Base-by-base conservation (phyloP, 2,329 filamentous ascomycete species). In the Aspergillus viridinutans region DNA sequence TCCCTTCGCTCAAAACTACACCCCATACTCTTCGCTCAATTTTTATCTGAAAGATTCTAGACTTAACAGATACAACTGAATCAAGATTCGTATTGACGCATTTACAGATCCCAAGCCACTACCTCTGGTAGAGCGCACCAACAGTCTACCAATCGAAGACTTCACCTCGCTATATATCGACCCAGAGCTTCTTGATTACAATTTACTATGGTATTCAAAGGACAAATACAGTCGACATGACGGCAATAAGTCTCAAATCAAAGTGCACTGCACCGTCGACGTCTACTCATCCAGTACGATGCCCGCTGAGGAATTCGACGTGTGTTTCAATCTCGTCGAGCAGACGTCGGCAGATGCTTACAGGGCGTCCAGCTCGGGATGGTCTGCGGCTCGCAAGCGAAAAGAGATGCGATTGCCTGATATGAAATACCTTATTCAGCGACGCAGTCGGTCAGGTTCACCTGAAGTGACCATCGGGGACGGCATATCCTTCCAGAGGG, bases 381-480 rank as follows among this genome's bases (percentile, higher is more conserved):
- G 85, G 85, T 78, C 81, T 4, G 73, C 76, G 0, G 63, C 66
- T 2, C 76, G 78, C 38, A 87, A 87, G 70, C 69, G 69, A 29
- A 74, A 74, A 38, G 85, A 87, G 71, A 86, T 87, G 84, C 70
- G 70, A 40, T 71, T 86, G 26, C 72, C 73, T 0, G 80, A 84
- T 55, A 85, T 87, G 83, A 76, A 80, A 48, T 87, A 84, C 64
- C 65, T 87, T 4, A 69, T 86, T 35, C 62, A 83, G 26, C 70
- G 74, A 47, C 61, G 58, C n/a, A 53, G 29, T n/a, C 28, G 45
- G 12, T 3, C 3, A 43, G 25, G n/a, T 40, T 48, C 21, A 25
- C 45, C 21, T 32, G 14, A 14, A 23, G 47, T 10, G 47, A 58
- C n/a, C 49, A 52, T 3, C 42, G 49, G 9, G 28, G 26, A 6